Evolutionary conservation across 1,284 basidiomycete genomes (phyloP), one percentile per base, ranked within the genome.

Genomic region (Cystobasidiaceae sp.): DNA sequence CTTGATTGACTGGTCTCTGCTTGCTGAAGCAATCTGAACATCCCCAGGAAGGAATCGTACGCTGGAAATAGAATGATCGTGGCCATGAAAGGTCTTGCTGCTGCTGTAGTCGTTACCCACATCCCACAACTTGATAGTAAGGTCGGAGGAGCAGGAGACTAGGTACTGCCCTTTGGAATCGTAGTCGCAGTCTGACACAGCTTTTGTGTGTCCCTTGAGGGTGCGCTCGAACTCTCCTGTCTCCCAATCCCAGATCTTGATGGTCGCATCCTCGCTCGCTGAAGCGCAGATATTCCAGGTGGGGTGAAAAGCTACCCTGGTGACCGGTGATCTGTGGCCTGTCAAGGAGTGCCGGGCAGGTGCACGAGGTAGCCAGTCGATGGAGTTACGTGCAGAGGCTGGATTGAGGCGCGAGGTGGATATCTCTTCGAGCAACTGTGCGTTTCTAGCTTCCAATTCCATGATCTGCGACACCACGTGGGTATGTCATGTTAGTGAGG

Each of bases 191-290:
- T 93, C 90, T 75, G 85, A 85, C 19, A 94, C 87, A 19, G 87
- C 84, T 75, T 90, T 90, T 37, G 91, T 93, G 79, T 94, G 91
- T 0, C 91, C 90, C 78, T 93, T 94, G 66, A 94, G 78, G 7
- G 92, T 93, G 66, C 89, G 79, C 76, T 94, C 92, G 73, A 93
- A 88, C 70, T 93, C 91, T 27, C 91, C 91, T 39, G 88, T 88
- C 75, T 94, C 91, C 90, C 91, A 94, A 75, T 94, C 91, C 90
- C 91, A 93, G 55, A 94, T 84, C 79, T 93, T 93, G 72, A 93
- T 83, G 1, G 86, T 90, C 37, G 88, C 82, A 74, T 94, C 91
- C 74, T 93, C 91, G 71, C 87, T 89, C 4, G 89, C 90, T 30
- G 86, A 88, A 9, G 88, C 91, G 32, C 93, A 77, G 15, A 89